phyloP scores from a whole-genome alignment of 768 basidiomycete genomes.

The Termitomyces bulborhizus region DNA sequence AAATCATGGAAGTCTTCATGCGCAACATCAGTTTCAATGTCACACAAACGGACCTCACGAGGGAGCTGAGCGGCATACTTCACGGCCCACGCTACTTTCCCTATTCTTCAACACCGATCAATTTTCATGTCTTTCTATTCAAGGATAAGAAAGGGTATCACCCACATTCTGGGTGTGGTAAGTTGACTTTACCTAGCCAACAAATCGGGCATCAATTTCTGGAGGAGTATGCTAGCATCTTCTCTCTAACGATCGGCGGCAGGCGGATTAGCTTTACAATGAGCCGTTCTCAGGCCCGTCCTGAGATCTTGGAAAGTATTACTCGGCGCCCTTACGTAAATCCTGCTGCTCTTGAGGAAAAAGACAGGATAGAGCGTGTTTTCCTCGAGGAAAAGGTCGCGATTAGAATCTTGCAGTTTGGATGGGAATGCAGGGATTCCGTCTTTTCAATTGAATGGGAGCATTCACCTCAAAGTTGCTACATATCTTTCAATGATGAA shows the following conservation, averaged over 20 bases:
- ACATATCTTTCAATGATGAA: constrained; percentile 33
- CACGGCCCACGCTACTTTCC: constrained; percentile 35
- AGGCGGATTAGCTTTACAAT: constrained; percentile 25
- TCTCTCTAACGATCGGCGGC: constrained; percentile 22
- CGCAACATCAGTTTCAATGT: constrained; percentile 25
- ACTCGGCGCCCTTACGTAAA: constrained; percentile 33
- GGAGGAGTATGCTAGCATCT: constrained; percentile 25
- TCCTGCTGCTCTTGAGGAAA: constrained; percentile 28
- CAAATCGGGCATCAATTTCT: constrained; percentile 38
- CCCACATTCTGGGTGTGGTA: constrained; percentile 35
- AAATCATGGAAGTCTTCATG: constrained; percentile 37
- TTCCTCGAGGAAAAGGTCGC: constrained; percentile 23
- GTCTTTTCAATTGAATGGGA: constrained; percentile 58
- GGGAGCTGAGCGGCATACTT: constrained; percentile 35
- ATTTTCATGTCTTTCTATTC: constrained; percentile 50
- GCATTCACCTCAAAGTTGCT: constrained; percentile 20
- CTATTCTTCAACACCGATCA: constrained; percentile 27
- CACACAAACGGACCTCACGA: constrained; percentile 23
- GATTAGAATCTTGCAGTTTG: constrained; percentile 44
- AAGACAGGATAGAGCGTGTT: constrained; percentile 22
- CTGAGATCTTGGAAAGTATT: constrained; percentile 33
- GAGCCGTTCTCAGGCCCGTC: constrained; percentile 22
- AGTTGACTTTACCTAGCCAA: constrained; percentile 39
- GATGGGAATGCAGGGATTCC: constrained; percentile 56
- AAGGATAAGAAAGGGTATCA: constrained; percentile 24